Conservation (phyloP, 73 alveolate species). For the Tetrahymena borealis region DNA sequence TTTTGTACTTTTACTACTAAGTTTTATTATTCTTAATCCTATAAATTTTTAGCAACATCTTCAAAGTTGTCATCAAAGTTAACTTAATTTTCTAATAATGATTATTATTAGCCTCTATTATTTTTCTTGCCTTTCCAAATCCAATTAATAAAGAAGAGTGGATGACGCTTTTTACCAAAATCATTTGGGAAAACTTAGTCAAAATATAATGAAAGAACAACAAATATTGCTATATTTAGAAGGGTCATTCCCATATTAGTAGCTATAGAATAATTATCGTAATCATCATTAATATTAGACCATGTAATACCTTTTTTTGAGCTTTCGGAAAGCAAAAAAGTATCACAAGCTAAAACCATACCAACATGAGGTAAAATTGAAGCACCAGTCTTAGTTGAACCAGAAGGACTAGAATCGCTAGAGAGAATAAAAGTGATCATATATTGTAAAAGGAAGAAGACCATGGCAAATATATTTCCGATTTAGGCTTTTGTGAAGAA, state of each 20-base stretch:
- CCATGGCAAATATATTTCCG: constrained; percentile 23
- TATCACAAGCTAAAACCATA: constrained; percentile 62
- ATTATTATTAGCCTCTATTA: not conserved
- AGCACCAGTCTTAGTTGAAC: constrained; percentile 6
- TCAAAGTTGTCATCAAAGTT: constrained; percentile 25
- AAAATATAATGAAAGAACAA: constrained; percentile 49
- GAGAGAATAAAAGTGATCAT: not conserved
- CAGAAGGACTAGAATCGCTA: constrained; percentile 4
- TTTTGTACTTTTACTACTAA: constrained; percentile 55
- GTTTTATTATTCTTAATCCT: constrained; percentile 52
- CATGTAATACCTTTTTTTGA: constrained; percentile 45
- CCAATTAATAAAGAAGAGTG: constrained; percentile 49
- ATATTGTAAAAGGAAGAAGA: constrained; percentile 2
- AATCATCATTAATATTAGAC: constrained; percentile 30
- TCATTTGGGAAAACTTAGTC: constrained; percentile 70
- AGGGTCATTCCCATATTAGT: constrained; percentile 40
- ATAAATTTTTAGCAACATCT: constrained; percentile 34
- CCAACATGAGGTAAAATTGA: constrained; percentile 59
- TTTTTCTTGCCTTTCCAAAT: constrained; percentile 38
- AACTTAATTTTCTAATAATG: not conserved
- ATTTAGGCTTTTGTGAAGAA: constrained; percentile 12
- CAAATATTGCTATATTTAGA: constrained; percentile 45
- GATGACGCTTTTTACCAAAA: constrained; percentile 62
- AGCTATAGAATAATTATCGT: constrained; percentile 44
- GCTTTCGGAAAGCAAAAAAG: constrained; percentile 48